phyloP scores from a whole-genome alignment of 176 grass and related monocot genomes.

The Calamus simplicifolius region DNA sequence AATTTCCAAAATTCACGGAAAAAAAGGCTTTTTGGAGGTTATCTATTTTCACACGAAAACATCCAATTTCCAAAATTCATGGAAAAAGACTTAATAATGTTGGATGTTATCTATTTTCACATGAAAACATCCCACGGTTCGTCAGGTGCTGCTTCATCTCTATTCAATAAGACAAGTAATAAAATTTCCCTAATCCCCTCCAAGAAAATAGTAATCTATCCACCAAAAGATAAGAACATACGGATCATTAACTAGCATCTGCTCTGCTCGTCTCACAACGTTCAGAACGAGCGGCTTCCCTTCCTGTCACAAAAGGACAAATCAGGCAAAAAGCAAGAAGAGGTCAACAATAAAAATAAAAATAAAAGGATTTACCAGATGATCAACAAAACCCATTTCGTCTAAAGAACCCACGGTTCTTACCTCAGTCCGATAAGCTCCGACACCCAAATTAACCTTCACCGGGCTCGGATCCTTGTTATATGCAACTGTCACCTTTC shows the following conservation, averaged over 20 bases:
- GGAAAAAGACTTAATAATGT: too few relatives aligned
- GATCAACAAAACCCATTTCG: too few relatives aligned
- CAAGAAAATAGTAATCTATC: too few relatives aligned
- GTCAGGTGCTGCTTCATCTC: too few relatives aligned
- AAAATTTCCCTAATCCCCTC: too few relatives aligned
- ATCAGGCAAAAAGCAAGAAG: neutral
- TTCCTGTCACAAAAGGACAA: conserved; percentile 44
- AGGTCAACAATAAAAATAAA: neutral
- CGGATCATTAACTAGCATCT: conserved; percentile 60
- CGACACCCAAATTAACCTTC: conserved; percentile 96
- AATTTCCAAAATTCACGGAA: too few relatives aligned
- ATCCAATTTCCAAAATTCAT: too few relatives aligned
- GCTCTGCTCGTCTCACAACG: conserved; percentile 75
- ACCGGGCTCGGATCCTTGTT: conserved; percentile 91
- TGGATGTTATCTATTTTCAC: too few relatives aligned
- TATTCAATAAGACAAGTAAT: too few relatives aligned
- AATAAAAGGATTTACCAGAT: neutral
- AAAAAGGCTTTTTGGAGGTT: too few relatives aligned
- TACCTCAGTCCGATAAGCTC: conserved; percentile 96
- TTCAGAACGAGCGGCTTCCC: conserved; percentile 96
- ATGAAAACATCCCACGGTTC: too few relatives aligned
- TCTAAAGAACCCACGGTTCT: neutral
- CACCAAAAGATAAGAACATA: conserved; percentile 19
- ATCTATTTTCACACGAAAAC: too few relatives aligned
- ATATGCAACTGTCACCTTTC: conserved; percentile 85